These are phyloP conservation scores for Phytophthora hybrid DNA, from an alignment of 352 stramenopile genomes.

Conservation along the genomic window DNA sequence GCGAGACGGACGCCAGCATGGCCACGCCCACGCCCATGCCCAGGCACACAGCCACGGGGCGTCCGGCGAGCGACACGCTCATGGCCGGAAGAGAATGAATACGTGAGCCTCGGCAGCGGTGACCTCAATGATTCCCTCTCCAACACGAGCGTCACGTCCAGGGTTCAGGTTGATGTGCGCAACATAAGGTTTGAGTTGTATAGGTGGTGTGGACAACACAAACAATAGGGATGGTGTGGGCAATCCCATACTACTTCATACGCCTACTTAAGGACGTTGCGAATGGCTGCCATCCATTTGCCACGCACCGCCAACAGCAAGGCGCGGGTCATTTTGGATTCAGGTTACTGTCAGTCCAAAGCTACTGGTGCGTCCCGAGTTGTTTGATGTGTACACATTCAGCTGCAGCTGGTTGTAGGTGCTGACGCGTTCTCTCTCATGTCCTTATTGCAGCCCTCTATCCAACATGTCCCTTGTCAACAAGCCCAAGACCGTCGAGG, in stretches of 20 bases:
- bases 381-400: not conserved
- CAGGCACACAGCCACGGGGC: conserved; percentile 63
- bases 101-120: not conserved
- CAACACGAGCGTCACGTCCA: not conserved
- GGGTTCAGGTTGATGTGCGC: conserved; percentile 1
- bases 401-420: not conserved
- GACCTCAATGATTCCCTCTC: conserved; percentile 12
- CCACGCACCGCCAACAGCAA: conserved; percentile 8
- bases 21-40: conserved; percentile 66
- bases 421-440: conserved; percentile 21
- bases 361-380: conserved; percentile 66
- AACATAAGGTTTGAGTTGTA: conserved; percentile 4
- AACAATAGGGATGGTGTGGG: not conserved
- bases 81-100: conserved; percentile 31
- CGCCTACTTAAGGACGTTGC: not conserved
- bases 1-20: conserved; percentile 71
- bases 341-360: conserved; percentile 92
- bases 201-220: not conserved
- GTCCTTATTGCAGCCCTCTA: conserved; percentile 70
- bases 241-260: not conserved
- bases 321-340: conserved; percentile 79
- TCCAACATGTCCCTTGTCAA: conserved; percentile 90
- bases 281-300: conserved; percentile 43
- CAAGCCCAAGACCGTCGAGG: conserved; percentile 90
- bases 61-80: conserved; percentile 39